phyloP scores from a whole-genome alignment of 2,329 filamentous ascomycete species.

The Colletotrichum gigasporum region DNA sequence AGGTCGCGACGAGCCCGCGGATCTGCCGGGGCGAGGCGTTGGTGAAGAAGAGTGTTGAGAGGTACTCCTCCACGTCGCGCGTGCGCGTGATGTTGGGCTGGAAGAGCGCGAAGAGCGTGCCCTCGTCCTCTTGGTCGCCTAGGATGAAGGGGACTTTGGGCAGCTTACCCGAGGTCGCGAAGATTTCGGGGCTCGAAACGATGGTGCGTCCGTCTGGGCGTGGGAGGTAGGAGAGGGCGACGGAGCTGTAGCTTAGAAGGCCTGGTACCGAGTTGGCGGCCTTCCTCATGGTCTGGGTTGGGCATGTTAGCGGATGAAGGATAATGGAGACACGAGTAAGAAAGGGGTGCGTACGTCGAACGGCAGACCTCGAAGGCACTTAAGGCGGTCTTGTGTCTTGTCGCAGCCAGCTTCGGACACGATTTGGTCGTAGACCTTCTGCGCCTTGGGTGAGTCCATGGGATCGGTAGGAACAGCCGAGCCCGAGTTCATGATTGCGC shows the following conservation, averaged over 20 bases:
- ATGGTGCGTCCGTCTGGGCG: constrained; percentile 66
- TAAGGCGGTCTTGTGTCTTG: constrained; percentile 54
- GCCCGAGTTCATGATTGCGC: constrained; percentile 71
- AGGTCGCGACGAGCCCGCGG: constrained; percentile 59
- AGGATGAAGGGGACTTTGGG: constrained; percentile 69
- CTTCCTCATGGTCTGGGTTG: constrained; percentile 56
- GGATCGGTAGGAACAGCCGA: constrained; percentile 58
- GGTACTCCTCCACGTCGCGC: constrained; percentile 59
- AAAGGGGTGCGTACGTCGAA: constrained; percentile 64
- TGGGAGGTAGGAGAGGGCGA: constrained; percentile 69
- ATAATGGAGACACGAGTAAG: constrained; percentile 63
- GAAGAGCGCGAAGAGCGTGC: constrained; percentile 70
- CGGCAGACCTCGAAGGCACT: constrained; percentile 64
- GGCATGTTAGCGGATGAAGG: constrained; percentile 61
- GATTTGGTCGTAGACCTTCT: constrained; percentile 63
- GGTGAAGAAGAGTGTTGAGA: constrained; percentile 57
- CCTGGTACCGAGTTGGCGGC: constrained; percentile 68
- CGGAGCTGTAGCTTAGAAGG: constrained; percentile 62
- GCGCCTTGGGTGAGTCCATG: constrained; percentile 64
- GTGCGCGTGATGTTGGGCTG: constrained; percentile 67
- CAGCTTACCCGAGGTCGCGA: constrained; percentile 58
- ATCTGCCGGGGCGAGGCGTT: constrained; percentile 47
- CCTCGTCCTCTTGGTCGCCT: constrained; percentile 73
- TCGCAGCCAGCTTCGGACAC: constrained; percentile 63
- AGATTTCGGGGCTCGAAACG: constrained; percentile 60